Evolutionary conservation across 140 eudicot genomes (phyloP).

Genomic region (Oenanthe javanica): DNA sequence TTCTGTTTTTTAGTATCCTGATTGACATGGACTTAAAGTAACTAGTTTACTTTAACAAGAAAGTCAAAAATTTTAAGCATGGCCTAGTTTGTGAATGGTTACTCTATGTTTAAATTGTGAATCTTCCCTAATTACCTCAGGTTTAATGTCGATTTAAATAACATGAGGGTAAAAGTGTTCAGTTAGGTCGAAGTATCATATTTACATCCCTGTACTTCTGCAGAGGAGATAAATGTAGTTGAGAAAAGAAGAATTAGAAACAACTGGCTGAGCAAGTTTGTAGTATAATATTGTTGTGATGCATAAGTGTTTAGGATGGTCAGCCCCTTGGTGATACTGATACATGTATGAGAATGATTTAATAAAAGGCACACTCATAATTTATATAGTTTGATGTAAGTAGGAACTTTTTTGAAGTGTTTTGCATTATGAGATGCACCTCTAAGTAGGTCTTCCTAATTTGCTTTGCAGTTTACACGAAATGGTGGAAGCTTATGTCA

Average conservation of each 20-base stretch:
- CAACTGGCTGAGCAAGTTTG: background rate
- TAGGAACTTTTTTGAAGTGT: background rate
- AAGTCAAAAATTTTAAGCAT: background rate
- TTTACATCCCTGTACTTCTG: background rate
- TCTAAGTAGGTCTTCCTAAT: constrained; percentile 16
- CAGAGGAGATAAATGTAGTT: background rate
- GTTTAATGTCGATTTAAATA: background rate
- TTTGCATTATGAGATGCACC: constrained; percentile 6
- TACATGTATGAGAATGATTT: background rate
- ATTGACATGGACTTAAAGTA: too few relatives aligned
- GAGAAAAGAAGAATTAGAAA: background rate
- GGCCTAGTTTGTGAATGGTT: background rate
- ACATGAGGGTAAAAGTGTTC: background rate
- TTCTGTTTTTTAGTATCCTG: too few relatives aligned
- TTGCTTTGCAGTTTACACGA: constrained; percentile 12
- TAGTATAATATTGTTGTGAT: background rate
- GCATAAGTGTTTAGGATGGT: background rate
- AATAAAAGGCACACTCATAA: background rate
- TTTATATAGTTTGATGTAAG: background rate
- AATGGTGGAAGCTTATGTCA: constrained; percentile 10
- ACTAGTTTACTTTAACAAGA: background rate
- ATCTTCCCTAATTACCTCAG: background rate
- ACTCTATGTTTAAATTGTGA: background rate
- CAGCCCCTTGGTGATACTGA: background rate
- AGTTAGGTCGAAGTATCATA: background rate